A percentile compares a stretch with the other conserved stretches of the same genome.
Evolutionary conservation across 2,329 filamentous ascomycete species (phyloP).

Genomic region (Periconia digitata): DNA sequence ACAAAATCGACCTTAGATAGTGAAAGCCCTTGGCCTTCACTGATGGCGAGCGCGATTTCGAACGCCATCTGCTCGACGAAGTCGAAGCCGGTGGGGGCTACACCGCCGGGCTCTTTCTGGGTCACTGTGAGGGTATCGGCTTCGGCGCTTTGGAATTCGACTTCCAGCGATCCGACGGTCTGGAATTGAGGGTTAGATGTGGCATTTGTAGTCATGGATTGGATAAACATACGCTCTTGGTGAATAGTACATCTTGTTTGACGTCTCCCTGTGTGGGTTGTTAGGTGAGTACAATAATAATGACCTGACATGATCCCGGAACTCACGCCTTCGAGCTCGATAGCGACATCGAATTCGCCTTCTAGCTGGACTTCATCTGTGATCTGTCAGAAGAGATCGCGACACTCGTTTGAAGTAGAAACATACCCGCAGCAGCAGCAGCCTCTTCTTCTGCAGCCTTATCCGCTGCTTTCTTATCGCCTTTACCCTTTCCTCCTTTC

Average conservation of each 20-base stretch:
- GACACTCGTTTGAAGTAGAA: too few relatives aligned
- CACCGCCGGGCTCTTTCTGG: conserved; percentile 17
- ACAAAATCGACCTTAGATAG: conserved; percentile 27
- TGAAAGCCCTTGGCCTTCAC: conserved; percentile 22
- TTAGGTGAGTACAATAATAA: not conserved
- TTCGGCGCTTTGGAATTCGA: conserved; percentile 18
- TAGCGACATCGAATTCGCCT: conserved; percentile 11
- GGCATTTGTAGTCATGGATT: not conserved
- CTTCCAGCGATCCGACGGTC: conserved; percentile 25
- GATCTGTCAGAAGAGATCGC: conserved; percentile 1
- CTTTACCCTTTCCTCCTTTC: conserved; percentile 2
- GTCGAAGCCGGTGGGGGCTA: conserved; percentile 21
- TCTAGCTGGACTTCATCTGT: conserved; percentile 16
- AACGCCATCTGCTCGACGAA: conserved; percentile 22
- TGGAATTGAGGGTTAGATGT: conserved; percentile 1
- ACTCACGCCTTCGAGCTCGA: conserved; percentile 12
- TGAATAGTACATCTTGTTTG: conserved; percentile 26
- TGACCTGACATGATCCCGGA: not conserved
- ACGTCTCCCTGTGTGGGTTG: conserved; percentile 15
- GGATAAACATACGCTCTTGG: conserved; percentile 14
- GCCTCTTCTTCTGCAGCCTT: too few relatives aligned
- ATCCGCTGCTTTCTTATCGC: conserved; percentile 6
- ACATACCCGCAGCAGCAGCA: too few relatives aligned
- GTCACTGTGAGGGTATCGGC: conserved; percentile 22
- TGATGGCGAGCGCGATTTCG: conserved; percentile 16